Conservation (phyloP, 2,329 filamentous ascomycete genomes). For the Alternaria sp. region DNA sequence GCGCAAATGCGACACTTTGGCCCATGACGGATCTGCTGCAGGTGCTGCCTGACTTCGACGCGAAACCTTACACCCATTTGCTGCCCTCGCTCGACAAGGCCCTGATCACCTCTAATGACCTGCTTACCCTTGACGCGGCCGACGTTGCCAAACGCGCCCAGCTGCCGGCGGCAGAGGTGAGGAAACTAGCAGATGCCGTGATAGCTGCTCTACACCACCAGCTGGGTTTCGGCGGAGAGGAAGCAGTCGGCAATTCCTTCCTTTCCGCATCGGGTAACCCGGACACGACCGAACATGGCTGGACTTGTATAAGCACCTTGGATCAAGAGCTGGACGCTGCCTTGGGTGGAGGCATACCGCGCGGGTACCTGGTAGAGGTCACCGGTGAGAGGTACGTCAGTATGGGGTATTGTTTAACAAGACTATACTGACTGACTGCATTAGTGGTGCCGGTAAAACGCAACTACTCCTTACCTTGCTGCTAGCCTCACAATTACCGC, state of each 20-base stretch:
- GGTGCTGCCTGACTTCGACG: slow-evolving; percentile 81
- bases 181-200: slow-evolving; percentile 73
- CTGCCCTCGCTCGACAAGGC: slow-evolving; percentile 82
- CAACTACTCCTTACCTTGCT: slow-evolving; percentile 88
- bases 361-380: slow-evolving; percentile 85
- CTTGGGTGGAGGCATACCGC: slow-evolving; percentile 80
- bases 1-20: slow-evolving; percentile 39
- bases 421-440: slow-evolving; percentile 18
- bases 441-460: slow-evolving; percentile 88
- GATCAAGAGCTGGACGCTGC: slow-evolving; percentile 74
- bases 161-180: slow-evolving; percentile 81
- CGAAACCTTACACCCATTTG: slow-evolving; percentile 74
- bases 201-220: slow-evolving; percentile 72
- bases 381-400: slow-evolving; percentile 79
- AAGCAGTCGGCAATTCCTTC: slow-evolving; percentile 26
- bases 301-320: slow-evolving; percentile 78
- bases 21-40: slow-evolving; percentile 84
- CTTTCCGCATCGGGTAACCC: slow-evolving; percentile 20
- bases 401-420: neutral
- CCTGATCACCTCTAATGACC: slow-evolving; percentile 79
- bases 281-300: slow-evolving; percentile 44
- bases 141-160: slow-evolving; percentile 88
- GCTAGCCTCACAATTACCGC: slow-evolving; percentile 81
- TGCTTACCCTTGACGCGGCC: slow-evolving; percentile 81
- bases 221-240: slow-evolving; percentile 55